A percentile compares a stretch with the other conserved stretches of the same genome.
These are phyloP conservation scores for Gnetum montanum DNA, from an alignment of 75 land plant genomes.

Conservation along the genomic window DNA sequence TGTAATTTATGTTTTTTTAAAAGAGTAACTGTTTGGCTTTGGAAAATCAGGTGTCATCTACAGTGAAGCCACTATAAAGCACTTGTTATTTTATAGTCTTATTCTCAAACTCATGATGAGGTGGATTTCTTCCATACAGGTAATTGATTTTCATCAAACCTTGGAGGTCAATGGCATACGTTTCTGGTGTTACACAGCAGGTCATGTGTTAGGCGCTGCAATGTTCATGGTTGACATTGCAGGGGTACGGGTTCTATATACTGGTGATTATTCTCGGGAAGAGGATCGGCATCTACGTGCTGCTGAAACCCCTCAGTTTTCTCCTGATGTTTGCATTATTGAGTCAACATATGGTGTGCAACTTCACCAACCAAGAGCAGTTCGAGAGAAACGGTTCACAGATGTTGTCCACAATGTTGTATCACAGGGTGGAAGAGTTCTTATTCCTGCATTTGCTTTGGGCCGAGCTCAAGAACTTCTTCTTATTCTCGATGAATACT, in stretches of 20 bases:
- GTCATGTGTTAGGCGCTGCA: slow-evolving; percentile 97
- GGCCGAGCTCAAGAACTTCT: slow-evolving; percentile 97
- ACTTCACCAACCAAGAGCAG: slow-evolving; percentile 74
- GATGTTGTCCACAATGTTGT: slow-evolving; percentile 75
- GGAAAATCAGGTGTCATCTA: no score
- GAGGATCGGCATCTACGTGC: slow-evolving; percentile 96
- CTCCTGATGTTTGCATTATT: slow-evolving; percentile 97
- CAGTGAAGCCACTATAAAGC: no score
- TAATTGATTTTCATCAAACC: slow-evolving; percentile 95
- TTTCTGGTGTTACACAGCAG: slow-evolving; percentile 99
- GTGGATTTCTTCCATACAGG: no score
- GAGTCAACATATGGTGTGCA: slow-evolving; percentile 98
- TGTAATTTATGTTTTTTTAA: no score
- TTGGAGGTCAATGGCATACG: slow-evolving; percentile 91
- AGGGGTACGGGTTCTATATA: slow-evolving; percentile 89
- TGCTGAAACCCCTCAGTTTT: slow-evolving; percentile 86
- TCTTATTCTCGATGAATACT: slow-evolving; percentile 90
- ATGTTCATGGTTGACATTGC: slow-evolving; percentile 99
- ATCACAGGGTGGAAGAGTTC: slow-evolving; percentile 86
- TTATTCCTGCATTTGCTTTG: slow-evolving; percentile 95
- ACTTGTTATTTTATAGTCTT: no score
- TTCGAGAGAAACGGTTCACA: slow-evolving; percentile 87
- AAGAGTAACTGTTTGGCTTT: no score
- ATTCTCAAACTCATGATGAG: no score
- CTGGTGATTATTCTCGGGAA: slow-evolving; percentile 96